A percentile compares a stretch with the other conserved stretches of the same genome.
Conservation (phyloP, 2,329 filamentous ascomycete genomes). For the Pseudogymnoascus sp. region DNA sequence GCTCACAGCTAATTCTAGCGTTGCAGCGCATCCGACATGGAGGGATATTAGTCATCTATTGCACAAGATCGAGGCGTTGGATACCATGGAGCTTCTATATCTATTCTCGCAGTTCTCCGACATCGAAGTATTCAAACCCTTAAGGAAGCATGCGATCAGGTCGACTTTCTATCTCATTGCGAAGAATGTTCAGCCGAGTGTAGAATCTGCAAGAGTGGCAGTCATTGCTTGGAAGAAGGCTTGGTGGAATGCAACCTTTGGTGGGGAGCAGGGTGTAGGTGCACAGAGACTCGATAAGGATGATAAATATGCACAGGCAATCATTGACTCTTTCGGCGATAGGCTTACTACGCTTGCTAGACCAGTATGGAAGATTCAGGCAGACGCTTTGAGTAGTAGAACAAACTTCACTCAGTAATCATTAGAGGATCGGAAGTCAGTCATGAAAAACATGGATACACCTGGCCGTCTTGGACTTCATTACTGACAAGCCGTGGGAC, state of each 20-base stretch:
- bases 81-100: no score
- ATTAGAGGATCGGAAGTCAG: not conserved
- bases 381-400: not conserved
- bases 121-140: not conserved
- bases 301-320: not conserved
- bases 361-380: conserved; percentile 11
- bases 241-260: no score
- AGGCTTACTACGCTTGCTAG: conserved; percentile 11
- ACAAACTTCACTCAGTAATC: not conserved
- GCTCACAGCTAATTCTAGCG: no score
- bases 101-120: not conserved
- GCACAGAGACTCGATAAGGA: not conserved
- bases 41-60: no score
- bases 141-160: conserved; percentile 12
- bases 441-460: no score
- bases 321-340: conserved; percentile 14
- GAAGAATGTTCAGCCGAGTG: conserved; percentile 14
- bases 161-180: conserved; percentile 20
- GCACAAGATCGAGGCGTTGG: no score
- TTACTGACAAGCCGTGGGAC: no score
- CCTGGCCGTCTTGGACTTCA: no score
- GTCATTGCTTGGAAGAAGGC: no score
- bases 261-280: no score
- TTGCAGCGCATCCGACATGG: no score
- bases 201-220: no score